Conservation (phyloP, 352 stramenopile species). For the Thalassiosira livingstoniorum region DNA sequence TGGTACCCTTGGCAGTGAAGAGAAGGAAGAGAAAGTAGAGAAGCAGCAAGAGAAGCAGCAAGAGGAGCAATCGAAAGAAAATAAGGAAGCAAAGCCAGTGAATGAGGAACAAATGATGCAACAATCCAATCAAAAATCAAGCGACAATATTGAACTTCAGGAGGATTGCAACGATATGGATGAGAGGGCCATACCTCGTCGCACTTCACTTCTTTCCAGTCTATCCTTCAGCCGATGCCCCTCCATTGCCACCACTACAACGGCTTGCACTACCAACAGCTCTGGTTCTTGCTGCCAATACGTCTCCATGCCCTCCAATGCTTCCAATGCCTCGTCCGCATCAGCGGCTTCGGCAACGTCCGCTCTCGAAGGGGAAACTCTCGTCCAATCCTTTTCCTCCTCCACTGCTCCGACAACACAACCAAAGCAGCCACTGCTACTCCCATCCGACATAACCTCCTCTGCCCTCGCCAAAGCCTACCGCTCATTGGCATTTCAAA, state of each 20-base stretch:
- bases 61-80: neutral
- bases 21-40: no score
- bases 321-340: no score
- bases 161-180: no score
- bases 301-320: no score
- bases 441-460: constrained; percentile 65
- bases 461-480: constrained; percentile 70
- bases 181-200: no score
- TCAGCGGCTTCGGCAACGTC: no score
- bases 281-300: constrained; percentile 8
- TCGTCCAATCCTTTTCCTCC: neutral
- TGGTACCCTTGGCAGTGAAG: neutral
- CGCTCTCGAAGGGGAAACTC: neutral
- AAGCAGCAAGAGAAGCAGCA: neutral
- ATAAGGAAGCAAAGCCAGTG: neutral
- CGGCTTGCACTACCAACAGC: neutral
- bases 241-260: neutral
- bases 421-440: constrained; percentile 15
- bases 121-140: neutral
- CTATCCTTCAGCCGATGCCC: constrained; percentile 10
- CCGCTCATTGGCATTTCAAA: constrained; percentile 70
- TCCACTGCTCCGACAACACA: neutral
- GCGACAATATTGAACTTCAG: no score
- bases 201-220: constrained; percentile 42
- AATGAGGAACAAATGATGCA: constrained; percentile 2